Base-by-base conservation (phyloP, 169 alveolate genomes). In the Plasmodium sp. region DNA sequence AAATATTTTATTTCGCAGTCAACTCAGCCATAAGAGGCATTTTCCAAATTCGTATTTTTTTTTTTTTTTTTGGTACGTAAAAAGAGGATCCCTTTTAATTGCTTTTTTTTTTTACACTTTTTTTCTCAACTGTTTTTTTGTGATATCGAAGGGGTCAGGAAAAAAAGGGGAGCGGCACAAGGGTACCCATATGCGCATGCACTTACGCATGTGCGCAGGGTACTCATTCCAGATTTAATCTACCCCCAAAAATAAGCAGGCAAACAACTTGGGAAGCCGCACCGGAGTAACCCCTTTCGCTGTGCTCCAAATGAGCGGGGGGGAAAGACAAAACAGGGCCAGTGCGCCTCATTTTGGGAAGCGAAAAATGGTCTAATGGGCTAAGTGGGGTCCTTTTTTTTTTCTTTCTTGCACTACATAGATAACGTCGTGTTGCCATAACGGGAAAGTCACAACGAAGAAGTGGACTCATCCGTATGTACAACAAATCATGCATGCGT, bases 321-420 rank as follows among this genome's bases (percentile, higher is more conserved):
- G 27, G 41, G n/a, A 80, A 80, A 3, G 7, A 41, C 27, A 2
- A 80, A 39, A 80, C 5, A n/a, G 71, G 18, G 9, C 7, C 18
- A 39, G 16, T 77, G 10, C 84, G 34, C 43, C 79, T 67, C 12
- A 67, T 1, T 67, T 27, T 34, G 33, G 33, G 22, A 77, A 77
- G 51, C 67, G 22, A 7, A 77, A 77, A 77, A 77, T 77, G 84
- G 36, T 27, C 84, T 77, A 77, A 77, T 39, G 34, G 62, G 33
- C 84, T 77, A 77, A 77, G 18, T 34, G 84, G 5, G 27, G 22
- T 74, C 18, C 14, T 34, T 22, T 74, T 22, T 1, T 31, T 34
- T 31, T 72, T 72, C 18, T 18, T 18, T 2, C 16, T 33, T 71
- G 4, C 16, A 71, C 39, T 33, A 71, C 39, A 71, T 12, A 16